phyloP scores from a whole-genome alignment of 805 yeast species.

The Candida ovalis region DNA sequence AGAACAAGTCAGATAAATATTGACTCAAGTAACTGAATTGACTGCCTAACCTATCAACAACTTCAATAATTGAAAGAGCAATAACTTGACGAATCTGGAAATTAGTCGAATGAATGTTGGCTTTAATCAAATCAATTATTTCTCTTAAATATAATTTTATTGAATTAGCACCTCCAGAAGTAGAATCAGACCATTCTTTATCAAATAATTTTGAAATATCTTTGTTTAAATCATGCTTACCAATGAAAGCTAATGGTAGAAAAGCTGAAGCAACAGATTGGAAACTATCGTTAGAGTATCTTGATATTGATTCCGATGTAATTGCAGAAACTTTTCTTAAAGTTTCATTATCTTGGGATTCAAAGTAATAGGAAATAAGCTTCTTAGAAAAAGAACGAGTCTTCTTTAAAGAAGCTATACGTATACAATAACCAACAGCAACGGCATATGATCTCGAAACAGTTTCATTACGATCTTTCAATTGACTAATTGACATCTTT shows the following conservation, averaged over 20 bases:
- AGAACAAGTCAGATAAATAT: constrained; percentile 38
- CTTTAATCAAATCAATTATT: constrained; percentile 50
- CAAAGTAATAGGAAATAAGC: constrained; percentile 57
- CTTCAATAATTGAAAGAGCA: constrained; percentile 61
- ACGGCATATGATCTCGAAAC: constrained; percentile 73
- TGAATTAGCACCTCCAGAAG: constrained; percentile 70
- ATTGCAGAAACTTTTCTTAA: constrained; percentile 50
- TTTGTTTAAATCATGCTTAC: constrained; percentile 57
- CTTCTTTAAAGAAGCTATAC: constrained; percentile 51
- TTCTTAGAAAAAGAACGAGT: constrained; percentile 51
- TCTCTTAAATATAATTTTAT: constrained; percentile 67
- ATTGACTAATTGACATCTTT: constrained; percentile 51
- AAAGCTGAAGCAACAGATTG: constrained; percentile 57
- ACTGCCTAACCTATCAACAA: constrained; percentile 44
- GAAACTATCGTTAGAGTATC: constrained; percentile 66
- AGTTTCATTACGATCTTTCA: constrained; percentile 68
- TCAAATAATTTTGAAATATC: constrained; percentile 48
- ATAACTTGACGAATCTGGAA: constrained; percentile 66
- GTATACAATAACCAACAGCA: constrained; percentile 74
- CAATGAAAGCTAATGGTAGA: constrained; percentile 77
- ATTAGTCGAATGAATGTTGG: constrained; percentile 50
- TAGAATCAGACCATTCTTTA: constrained; percentile 72
- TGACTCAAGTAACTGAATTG: constrained; percentile 18
- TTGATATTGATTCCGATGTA: constrained; percentile 63
- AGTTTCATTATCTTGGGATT: constrained; percentile 37